phyloP scores from a whole-genome alignment of 2,329 filamentous ascomycete species.

The Blastomyces emzantsi region DNA sequence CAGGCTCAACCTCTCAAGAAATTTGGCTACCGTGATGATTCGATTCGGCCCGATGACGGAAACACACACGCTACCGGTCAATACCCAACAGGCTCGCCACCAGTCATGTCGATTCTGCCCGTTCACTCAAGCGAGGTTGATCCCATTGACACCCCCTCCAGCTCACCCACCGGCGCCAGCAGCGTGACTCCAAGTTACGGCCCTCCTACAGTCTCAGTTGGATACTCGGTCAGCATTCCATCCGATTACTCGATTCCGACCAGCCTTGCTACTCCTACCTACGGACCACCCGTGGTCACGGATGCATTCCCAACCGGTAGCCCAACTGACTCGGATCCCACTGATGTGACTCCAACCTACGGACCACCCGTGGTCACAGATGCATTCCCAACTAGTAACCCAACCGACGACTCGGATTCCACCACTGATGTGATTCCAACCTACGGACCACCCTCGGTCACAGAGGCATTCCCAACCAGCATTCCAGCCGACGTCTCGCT shows the following conservation, averaged over 20 bases:
- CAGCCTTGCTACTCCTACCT: too few relatives aligned
- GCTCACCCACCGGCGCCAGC: not conserved
- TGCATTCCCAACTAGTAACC: not conserved
- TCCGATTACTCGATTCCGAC: not conserved
- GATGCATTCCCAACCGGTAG: not conserved
- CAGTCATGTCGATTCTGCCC: not conserved
- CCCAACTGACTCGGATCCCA: not conserved
- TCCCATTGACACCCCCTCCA: not conserved
- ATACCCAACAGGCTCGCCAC: not conserved
- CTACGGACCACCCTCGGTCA: not conserved
- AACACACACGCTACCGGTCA: conserved; percentile 8
- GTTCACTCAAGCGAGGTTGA: not conserved
- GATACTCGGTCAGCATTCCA: not conserved
- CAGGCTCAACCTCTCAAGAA: conserved; percentile 26
- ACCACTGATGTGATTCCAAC: not conserved
- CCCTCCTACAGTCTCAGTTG: not conserved
- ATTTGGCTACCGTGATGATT: conserved; percentile 8
- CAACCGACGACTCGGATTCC: not conserved
- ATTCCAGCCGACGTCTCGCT: not conserved
- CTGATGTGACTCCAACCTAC: not conserved
- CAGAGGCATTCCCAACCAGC: not conserved
- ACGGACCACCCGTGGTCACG: not conserved
- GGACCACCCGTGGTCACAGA: not conserved
- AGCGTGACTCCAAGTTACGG: not conserved
- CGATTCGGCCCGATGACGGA: not conserved